Evolutionary conservation across 164 flowering plant species (phyloP), one percentile per base, ranked within the genome.

Genomic region (Platanus orientalis): DNA sequence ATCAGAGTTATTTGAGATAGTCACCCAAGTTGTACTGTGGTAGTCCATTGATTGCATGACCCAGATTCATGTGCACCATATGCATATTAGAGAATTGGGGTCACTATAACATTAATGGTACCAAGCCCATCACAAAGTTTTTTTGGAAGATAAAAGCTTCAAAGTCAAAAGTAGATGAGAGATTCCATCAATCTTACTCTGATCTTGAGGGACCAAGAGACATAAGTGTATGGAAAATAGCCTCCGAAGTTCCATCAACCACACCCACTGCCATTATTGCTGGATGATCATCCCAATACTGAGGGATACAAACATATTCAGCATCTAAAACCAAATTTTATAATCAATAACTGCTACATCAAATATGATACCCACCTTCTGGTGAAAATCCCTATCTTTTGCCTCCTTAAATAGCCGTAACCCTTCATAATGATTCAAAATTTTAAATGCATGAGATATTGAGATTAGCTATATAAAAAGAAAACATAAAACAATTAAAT

Each of bases 201-300:
- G 94, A 81, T 85, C 98, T 81, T 39, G 92, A 83, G 54, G 90
- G 73, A 68, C 90, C 97, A 77, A 90, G 90, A 60, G 97, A 90
- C 96, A 92, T 85, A 20, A 92, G 76, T 19, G 90, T 81, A 42
- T 68, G 84, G 68, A 90, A 92, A 65, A 90, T 79, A 55, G 78
- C 89, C 78, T 92, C 97, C 58, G 97, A 83, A 69, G 90, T 70
- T 67, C 85, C 96, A 72, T 84, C 89, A 64, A 90, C 83, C 53
- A 88, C 84, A 48, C 98, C 97, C 20, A 92, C 94, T 24, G 98
- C 97, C 98, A 92, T 92, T 78, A 83, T 85, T 70, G 96, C 97
- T 27, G 98, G 96, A 80, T 86, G 88, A 71, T 90, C 92, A 75
- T 83, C 91, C 92, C 92, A 83, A 29, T 76, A 68, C 95, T 82